phyloP scores from a whole-genome alignment of 2,329 filamentous ascomycete species.

The Neopestalotiopsis sp. region DNA sequence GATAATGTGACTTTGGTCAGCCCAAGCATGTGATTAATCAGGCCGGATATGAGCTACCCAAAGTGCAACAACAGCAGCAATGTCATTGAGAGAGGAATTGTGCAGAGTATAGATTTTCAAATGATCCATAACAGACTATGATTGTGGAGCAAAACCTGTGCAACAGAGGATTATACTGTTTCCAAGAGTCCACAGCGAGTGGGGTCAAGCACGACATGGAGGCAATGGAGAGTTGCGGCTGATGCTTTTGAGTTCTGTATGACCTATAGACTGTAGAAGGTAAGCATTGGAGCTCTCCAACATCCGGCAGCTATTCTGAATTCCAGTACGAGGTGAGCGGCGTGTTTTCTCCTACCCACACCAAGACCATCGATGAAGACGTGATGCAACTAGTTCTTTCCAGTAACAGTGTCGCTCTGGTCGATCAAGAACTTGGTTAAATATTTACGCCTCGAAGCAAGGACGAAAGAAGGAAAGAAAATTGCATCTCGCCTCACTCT shows the following conservation, averaged over 20 bases:
- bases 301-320: not conserved
- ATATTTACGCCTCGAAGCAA: not conserved
- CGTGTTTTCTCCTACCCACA: not conserved
- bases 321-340: not conserved
- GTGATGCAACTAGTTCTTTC: not conserved
- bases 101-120: not conserved
- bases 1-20: not conserved
- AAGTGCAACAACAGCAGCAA: not conserved
- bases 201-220: not conserved
- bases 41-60: not conserved
- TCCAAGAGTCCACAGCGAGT: slow-evolving; percentile 5
- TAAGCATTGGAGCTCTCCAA: no score
- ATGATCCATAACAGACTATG: not conserved
- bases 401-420: not conserved
- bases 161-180: slow-evolving; percentile 11
- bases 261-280: no score
- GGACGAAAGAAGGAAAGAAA: not conserved
- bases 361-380: not conserved
- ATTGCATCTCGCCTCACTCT: not conserved
- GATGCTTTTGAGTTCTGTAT: not conserved
- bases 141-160: not conserved
- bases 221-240: not conserved
- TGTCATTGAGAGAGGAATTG: not conserved
- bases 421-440: not conserved
- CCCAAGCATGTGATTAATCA: not conserved